A percentile compares a stretch with the other conserved stretches of the same genome.
Conservation (phyloP, 2,329 filamentous ascomycete genomes). For the Parafenestella ontariensis region DNA sequence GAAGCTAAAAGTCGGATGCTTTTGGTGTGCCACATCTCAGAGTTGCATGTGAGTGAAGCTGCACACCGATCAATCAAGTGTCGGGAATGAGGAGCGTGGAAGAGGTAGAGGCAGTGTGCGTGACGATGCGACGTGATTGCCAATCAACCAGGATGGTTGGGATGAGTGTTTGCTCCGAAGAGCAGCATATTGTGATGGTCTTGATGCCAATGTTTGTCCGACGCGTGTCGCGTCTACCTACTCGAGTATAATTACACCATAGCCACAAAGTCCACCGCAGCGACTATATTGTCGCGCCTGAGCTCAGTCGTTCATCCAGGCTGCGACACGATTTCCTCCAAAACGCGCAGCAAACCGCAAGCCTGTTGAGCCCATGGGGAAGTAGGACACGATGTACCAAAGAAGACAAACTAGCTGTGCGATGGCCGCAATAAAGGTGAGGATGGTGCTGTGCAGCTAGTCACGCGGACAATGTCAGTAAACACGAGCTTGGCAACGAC, state of each 20-base stretch:
- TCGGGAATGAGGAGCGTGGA: slow-evolving; percentile 15
- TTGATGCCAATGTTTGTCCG: slow-evolving; percentile 29
- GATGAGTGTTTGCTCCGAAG: slow-evolving; percentile 24
- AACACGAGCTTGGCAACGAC: slow-evolving; percentile 35
- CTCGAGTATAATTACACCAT: slow-evolving; percentile 18
- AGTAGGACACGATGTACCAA: slow-evolving; percentile 98
- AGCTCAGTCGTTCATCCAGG: slow-evolving; percentile 81
- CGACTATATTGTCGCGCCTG: slow-evolving; percentile 13
- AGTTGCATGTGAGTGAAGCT: slow-evolving; percentile 18
- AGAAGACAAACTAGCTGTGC: slow-evolving; percentile 81
- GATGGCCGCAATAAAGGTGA: slow-evolving; percentile 84
- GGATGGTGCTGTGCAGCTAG: slow-evolving; percentile 75
- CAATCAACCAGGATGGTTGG: slow-evolving; percentile 13
- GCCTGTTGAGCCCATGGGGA: slow-evolving; percentile 92
- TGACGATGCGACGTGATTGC: slow-evolving; percentile 35
- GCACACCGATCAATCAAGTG: slow-evolving; percentile 30
- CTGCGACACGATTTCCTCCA: slow-evolving; percentile 80
- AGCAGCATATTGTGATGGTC: slow-evolving; percentile 13
- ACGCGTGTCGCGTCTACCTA: slow-evolving; percentile 35
- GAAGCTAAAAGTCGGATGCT: slow-evolving; percentile 5
- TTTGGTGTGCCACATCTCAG: slow-evolving; percentile 25
- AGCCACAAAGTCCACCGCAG: slow-evolving; percentile 19
- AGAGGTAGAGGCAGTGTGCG: slow-evolving; percentile 21
- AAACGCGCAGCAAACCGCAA: slow-evolving; percentile 86
- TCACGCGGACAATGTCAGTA: slow-evolving; percentile 48